Conservation (phyloP, 208 protist species). For the Leishmania martiniquensis region DNA sequence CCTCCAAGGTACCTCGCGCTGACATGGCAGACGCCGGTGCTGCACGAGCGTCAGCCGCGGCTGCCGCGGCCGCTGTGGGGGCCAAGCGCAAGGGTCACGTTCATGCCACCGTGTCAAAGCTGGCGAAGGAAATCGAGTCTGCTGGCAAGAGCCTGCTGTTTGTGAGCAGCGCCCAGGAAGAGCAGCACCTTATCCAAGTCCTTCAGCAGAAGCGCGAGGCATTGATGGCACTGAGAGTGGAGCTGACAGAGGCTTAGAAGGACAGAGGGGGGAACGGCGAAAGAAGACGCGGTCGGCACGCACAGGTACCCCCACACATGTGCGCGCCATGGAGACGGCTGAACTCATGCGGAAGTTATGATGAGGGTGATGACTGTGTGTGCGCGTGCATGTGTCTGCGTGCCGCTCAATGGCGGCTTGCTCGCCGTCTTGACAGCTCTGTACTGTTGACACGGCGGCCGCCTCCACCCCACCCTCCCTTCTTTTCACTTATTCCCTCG, state of each 20-base stretch:
- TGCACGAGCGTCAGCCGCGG: not conserved
- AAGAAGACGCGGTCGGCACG: not conserved
- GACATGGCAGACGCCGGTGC: constrained; percentile 20
- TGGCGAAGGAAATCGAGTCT: constrained; percentile 32
- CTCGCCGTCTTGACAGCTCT: not conserved
- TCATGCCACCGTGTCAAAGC: constrained; percentile 22
- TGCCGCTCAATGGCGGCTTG: not conserved
- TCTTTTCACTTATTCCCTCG: not conserved
- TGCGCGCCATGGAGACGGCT: not conserved
- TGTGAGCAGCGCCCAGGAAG: constrained; percentile 14
- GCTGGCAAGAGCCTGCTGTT: constrained; percentile 17
- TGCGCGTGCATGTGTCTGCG: not conserved
- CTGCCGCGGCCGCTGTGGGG: constrained; percentile 14
- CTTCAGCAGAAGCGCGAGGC: constrained; percentile 33
- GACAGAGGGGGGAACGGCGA: not conserved
- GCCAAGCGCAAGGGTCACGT: constrained; percentile 24
- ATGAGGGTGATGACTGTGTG: not conserved
- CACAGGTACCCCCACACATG: not conserved
- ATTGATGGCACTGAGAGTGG: constrained; percentile 15
- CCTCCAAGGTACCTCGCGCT: constrained; percentile 31
- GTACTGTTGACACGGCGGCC: not conserved
- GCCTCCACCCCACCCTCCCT: not conserved
- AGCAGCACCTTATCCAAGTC: constrained; percentile 25
- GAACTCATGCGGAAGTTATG: not conserved
- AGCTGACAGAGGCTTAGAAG: constrained; percentile 19